Conservation (phyloP, 169 alveolate species). For the Plasmodium berghei region DNA sequence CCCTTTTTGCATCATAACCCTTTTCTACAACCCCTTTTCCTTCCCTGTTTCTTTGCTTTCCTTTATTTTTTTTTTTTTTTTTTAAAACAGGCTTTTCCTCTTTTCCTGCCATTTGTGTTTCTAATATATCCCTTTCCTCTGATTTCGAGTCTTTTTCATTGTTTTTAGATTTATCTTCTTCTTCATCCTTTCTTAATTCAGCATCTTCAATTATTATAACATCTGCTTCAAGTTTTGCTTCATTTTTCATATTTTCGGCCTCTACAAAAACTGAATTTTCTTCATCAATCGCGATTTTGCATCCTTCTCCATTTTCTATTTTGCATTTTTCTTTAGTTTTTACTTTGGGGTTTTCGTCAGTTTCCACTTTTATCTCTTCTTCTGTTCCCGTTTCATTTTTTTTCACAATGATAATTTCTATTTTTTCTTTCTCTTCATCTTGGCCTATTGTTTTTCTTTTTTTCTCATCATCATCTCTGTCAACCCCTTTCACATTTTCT, state of each 20-base stretch:
- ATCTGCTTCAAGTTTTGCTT: too few relatives aligned
- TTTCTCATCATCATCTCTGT: background rate
- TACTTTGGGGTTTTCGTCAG: background rate
- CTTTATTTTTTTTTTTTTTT: background rate
- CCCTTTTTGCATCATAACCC: background rate
- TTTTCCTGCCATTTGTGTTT: background rate
- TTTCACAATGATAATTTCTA: background rate
- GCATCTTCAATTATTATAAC: too few relatives aligned
- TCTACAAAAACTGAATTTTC: too few relatives aligned
- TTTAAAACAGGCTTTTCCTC: constrained; percentile 9
- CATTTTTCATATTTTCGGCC: too few relatives aligned
- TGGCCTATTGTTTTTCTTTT: background rate
- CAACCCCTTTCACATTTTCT: background rate
- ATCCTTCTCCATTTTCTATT: constrained; percentile 8
- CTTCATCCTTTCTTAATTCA: background rate
- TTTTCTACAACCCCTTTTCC: background rate
- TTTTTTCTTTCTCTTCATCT: background rate
- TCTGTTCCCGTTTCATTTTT: background rate
- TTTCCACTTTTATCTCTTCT: constrained; percentile 1
- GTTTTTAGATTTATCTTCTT: background rate
- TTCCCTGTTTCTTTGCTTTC: background rate
- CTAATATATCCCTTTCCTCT: background rate
- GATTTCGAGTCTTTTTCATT: background rate
- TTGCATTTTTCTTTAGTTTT: background rate
- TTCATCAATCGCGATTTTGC: background rate